Base-by-base conservation (phyloP, 306 rosid species). In the Quercus glauca region DNA sequence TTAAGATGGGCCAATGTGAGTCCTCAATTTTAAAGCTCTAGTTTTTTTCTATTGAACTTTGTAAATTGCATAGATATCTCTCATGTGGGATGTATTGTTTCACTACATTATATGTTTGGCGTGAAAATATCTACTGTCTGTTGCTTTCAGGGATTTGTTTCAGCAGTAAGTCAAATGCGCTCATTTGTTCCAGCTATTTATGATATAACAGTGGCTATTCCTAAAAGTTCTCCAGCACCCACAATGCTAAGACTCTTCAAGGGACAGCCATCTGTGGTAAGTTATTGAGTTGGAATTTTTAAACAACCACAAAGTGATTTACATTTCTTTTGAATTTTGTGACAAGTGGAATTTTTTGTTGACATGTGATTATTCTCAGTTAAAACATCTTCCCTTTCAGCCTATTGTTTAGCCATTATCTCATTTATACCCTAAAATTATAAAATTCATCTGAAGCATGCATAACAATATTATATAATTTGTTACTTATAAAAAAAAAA, bases 261-360 rank as follows among this genome's bases (percentile, higher is more conserved):
- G 85, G 97, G 97, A 73, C 89, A 87, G 82, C 80, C 97, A 71
- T 92, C 98, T 61, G 93, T 94, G 94, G 98, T 94, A 83, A 86
- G 87, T 76, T 73, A 67, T 78, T 80, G 69, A 81, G 63, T 60
- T 65, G 43, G 57, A 77, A 71, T 80, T 78, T 13, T 25, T 11
- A 64, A 57, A 52, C n/a, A 29, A 18, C 61, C 76, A 33, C 69
- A 60, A 43, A 45, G 51, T 57, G 21, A 55, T 73, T 21, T 18
- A 26, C 12, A 12, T 64, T 64, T 13, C 10, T 29, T 29, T 63
- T 6, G 15, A 49, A 49, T 49, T 29, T 64, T 29, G 31, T 28
- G 37, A 33, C 28, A 33, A 67, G 25, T 19, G 72, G 51, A 13
- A 35, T 33, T 19, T 67, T 67, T 23, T 35, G 20, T 10, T 9